Percentiles rank a stretch among this genome's conserved stretches.
Evolutionary conservation across 305 asterid genomes (phyloP).

Genomic region (Rubia balearica): DNA sequence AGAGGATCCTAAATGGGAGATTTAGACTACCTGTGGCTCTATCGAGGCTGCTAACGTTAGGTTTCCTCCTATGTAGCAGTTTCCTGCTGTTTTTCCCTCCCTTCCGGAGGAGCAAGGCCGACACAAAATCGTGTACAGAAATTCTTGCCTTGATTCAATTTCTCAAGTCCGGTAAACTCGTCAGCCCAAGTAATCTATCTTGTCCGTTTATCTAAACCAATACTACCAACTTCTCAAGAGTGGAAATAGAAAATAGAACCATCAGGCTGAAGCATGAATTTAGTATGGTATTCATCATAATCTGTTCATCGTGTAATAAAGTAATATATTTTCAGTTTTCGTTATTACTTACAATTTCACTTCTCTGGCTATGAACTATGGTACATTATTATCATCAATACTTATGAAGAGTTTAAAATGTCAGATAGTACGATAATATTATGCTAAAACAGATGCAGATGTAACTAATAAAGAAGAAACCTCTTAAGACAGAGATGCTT

Average conservation of each 20-base stretch:
- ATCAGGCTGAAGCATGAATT: not conserved
- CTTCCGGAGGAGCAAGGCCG: conserved; percentile 26
- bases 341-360: not conserved
- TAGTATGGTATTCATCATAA: not conserved
- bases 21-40: conserved; percentile 20
- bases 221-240: not conserved
- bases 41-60: conserved; percentile 27
- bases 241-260: not conserved
- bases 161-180: conserved; percentile 1
- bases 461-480: conserved; percentile 69
- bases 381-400: not conserved
- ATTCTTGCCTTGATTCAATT: conserved; percentile 28
- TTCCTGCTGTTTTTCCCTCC: conserved; percentile 61
- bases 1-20: conserved; percentile 22
- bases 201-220: conserved; percentile 11
- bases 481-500: conserved; percentile 54
- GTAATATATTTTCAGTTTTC: not conserved
- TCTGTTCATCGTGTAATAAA: not conserved
- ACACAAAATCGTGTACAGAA: conserved; percentile 32
- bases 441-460: not conserved
- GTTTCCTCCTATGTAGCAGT: conserved; percentile 29
- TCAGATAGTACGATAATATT: not conserved
- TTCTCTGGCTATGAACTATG: not conserved
- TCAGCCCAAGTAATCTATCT: conserved; percentile 2
- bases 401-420: no score